A percentile compares a stretch with the other conserved stretches of the same genome.
Evolutionary conservation across 2,329 filamentous ascomycete genomes (phyloP).

Genomic region (Neurospora sp.): DNA sequence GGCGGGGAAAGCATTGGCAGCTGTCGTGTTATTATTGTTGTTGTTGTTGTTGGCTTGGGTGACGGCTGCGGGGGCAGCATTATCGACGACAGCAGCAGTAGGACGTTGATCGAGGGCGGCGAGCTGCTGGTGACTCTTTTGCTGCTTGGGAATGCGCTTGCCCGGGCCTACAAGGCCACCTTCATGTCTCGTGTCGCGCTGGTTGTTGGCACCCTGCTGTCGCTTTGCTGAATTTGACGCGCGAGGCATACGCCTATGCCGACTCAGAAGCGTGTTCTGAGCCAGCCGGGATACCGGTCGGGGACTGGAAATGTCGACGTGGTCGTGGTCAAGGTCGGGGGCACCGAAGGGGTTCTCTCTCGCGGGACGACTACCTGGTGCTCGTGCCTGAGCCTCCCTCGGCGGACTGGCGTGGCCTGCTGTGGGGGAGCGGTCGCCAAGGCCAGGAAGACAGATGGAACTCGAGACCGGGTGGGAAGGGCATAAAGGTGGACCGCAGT

Average conservation of each 20-base stretch:
- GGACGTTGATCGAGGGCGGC: constrained; percentile 20
- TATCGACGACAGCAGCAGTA: constrained; percentile 13
- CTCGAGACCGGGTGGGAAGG: neutral
- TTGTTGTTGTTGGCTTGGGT: constrained; percentile 3
- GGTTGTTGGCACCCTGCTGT: constrained; percentile 51
- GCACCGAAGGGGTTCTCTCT: neutral
- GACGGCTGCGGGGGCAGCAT: constrained; percentile 22
- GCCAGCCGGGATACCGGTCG: constrained; percentile 24
- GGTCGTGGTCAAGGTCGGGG: neutral
- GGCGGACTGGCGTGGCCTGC: neutral
- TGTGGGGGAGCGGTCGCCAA: neutral
- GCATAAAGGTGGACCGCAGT: neutral
- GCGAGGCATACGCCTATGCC: constrained; percentile 48
- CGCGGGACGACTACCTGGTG: neutral
- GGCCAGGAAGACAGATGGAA: neutral
- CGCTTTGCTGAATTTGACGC: constrained; percentile 48
- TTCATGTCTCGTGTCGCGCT: constrained; percentile 70
- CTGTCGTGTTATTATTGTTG: neutral
- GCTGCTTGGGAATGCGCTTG: constrained; percentile 41
- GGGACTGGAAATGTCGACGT: neutral
- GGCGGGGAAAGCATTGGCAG: constrained; percentile 27
- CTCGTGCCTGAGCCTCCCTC: neutral
- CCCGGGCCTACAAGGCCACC: constrained; percentile 75
- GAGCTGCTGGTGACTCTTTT: constrained; percentile 37
- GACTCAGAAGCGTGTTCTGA: constrained; percentile 35